Conservation (phyloP, 768 basidiomycete species). For the Termitomyces sp. region DNA sequence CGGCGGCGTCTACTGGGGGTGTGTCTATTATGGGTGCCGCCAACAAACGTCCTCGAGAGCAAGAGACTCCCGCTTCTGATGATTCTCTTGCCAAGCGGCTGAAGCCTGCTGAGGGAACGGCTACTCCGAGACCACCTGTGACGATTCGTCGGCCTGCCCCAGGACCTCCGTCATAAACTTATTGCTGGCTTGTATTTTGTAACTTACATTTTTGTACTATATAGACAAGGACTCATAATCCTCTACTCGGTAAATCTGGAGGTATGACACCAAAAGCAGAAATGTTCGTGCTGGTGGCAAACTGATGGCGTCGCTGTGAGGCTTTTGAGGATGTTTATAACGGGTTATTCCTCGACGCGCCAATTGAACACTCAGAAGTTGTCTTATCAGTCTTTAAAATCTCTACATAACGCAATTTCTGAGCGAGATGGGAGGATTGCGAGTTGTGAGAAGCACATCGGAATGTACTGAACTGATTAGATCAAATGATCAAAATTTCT, state of each 20-base stretch:
- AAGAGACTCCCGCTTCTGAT: constrained; percentile 28
- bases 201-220: constrained; percentile 3
- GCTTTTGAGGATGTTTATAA: no score
- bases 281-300: no score
- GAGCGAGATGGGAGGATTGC: no score
- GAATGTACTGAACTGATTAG: no score
- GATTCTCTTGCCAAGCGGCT: constrained; percentile 65
- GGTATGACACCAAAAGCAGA: no score
- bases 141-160: constrained; percentile 16
- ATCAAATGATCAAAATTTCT: constrained; percentile 4
- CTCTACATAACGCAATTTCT: no score
- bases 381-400: no score
- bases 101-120: constrained; percentile 45
- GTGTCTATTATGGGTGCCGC: constrained; percentile 66
- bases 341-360: no score
- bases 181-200: constrained; percentile 10
- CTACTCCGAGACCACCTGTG: constrained; percentile 16
- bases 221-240: neutral
- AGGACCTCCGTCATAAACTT: constrained; percentile 5
- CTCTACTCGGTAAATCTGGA: neutral
- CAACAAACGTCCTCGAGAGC: constrained; percentile 59
- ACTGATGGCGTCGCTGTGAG: no score
- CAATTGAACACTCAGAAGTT: no score
- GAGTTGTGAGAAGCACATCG: no score
- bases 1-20: constrained; percentile 25